A percentile compares a stretch with the other conserved stretches of the same genome.
phyloP scores from a whole-genome alignment of 2,329 filamentous ascomycete genomes.

The Diplodia mutila region DNA sequence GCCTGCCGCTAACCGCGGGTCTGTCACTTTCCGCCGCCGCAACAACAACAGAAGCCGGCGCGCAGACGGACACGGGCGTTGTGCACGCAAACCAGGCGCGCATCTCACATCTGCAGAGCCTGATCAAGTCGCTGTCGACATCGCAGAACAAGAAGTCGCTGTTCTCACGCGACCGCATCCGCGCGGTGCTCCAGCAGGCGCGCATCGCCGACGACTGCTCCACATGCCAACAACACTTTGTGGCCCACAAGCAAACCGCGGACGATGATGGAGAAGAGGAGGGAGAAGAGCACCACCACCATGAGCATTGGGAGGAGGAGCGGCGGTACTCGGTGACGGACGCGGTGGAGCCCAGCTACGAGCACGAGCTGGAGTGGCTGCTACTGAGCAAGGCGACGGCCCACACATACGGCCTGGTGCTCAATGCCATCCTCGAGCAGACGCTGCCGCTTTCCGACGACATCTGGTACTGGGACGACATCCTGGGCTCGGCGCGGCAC shows the following conservation, averaged over 20 bases:
- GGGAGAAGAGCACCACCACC: constrained; percentile 18
- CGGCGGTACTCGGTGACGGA: constrained; percentile 32
- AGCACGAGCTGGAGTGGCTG: constrained; percentile 86
- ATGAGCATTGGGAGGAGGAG: constrained; percentile 25
- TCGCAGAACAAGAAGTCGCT: constrained; percentile 62
- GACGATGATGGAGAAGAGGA: constrained; percentile 33
- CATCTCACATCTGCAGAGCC: constrained; percentile 62
- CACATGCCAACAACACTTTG: constrained; percentile 46
- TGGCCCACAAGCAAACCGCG: background rate
- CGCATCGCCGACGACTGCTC: constrained; percentile 50
- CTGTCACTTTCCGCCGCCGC: constrained; percentile 30
- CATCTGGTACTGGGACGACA: constrained; percentile 94
- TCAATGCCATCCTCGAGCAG: constrained; percentile 78
- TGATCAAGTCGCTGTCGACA: constrained; percentile 70
- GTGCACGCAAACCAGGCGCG: constrained; percentile 48
- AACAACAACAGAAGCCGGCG: background rate
- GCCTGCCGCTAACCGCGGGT: constrained; percentile 53
- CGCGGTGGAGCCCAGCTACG: constrained; percentile 50
- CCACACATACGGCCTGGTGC: constrained; percentile 82
- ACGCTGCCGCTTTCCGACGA: constrained; percentile 84
- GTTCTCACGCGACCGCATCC: constrained; percentile 60
- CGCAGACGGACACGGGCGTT: background rate
- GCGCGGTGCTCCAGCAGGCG: constrained; percentile 65
- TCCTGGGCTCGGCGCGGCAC: constrained; percentile 76
- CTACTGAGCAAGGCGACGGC: constrained; percentile 87